Percentiles rank a stretch among this genome's conserved stretches.
These are phyloP conservation scores for Chlorella sorokiniana DNA, from an alignment of 139 green algal species.

Conservation along the genomic window DNA sequence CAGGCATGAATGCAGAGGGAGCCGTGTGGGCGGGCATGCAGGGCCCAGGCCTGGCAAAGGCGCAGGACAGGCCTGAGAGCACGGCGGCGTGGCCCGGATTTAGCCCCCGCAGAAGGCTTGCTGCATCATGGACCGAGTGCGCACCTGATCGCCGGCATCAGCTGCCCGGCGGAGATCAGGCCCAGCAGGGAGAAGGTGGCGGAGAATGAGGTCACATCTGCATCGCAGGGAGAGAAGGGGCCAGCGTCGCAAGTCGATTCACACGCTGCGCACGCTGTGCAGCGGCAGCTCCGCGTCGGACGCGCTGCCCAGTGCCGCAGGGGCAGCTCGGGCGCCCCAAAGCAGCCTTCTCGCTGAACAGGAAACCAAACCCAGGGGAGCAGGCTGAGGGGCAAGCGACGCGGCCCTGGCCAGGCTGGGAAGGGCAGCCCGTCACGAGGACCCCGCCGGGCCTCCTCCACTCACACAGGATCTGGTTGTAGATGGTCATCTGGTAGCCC, in stretches of 20 bases:
- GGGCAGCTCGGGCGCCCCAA: too few relatives aligned
- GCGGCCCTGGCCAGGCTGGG: too few relatives aligned
- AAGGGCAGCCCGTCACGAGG: too few relatives aligned
- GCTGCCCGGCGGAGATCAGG: slow-evolving; percentile 59
- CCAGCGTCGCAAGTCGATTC: too few relatives aligned
- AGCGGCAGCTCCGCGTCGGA: too few relatives aligned
- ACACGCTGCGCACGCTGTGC: too few relatives aligned
- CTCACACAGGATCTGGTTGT: slow-evolving; percentile 90
- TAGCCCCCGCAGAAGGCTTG: too few relatives aligned
- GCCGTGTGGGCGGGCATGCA: neutral
- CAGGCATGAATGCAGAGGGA: neutral
- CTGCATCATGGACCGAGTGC: neutral
- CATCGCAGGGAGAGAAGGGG: too few relatives aligned
- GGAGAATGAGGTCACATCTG: slow-evolving; percentile 64
- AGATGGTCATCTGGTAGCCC: slow-evolving; percentile 94
- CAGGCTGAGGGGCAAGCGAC: too few relatives aligned
- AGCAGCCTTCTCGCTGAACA: too few relatives aligned
- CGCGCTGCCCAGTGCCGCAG: too few relatives aligned
- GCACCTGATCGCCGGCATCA: slow-evolving; percentile 56
- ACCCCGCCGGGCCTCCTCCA: neutral
- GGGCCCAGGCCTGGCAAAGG: neutral
- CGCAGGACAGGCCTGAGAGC: neutral
- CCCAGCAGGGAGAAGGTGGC: slow-evolving; percentile 58
- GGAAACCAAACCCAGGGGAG: neutral
- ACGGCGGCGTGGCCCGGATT: too few relatives aligned